Percentiles rank a stretch among this genome's conserved stretches.
phyloP scores from a whole-genome alignment of 1,284 basidiomycete genomes.

The Irpex sp. region DNA sequence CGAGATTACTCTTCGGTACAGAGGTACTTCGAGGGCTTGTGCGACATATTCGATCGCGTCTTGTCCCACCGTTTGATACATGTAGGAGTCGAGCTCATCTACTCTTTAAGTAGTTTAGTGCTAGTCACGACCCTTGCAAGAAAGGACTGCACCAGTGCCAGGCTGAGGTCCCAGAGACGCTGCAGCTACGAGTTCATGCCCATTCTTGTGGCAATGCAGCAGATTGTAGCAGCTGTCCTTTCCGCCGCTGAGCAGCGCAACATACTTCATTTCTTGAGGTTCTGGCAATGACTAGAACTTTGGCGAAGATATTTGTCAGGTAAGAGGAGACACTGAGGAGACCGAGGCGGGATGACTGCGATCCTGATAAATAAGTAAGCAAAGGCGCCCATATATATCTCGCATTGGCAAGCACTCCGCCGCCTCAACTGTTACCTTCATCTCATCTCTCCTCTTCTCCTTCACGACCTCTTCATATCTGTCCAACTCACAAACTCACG shows the following conservation, averaged over 20 bases:
- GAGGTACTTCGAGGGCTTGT: conserved; percentile 78
- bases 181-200: conserved; percentile 85
- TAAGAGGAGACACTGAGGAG: neutral
- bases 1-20: conserved; percentile 77
- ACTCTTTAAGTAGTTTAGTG: conserved; percentile 16
- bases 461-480: conserved; percentile 8
- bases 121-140: conserved; percentile 3
- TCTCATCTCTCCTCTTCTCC: conserved; percentile 13
- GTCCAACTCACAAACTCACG: conserved; percentile 11
- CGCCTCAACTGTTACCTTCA: conserved; percentile 10
- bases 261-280: conserved; percentile 74
- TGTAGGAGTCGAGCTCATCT: conserved; percentile 99
- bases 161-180: conserved; percentile 82
- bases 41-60: conserved; percentile 89
- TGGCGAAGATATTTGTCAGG: conserved; percentile 7
- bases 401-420: neutral
- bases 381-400: conserved; percentile 10
- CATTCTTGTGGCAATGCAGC: conserved; percentile 81
- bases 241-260: conserved; percentile 93
- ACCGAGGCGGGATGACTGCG: neutral
- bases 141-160: conserved; percentile 66
- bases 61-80: conserved; percentile 98
- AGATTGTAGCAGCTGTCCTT: conserved; percentile 99
- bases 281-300: neutral
- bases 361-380: conserved; percentile 1